Percentiles rank a stretch among this genome's conserved stretches.
These are phyloP conservation scores for Cercis canadensis DNA, from an alignment of 306 rosid species.

Conservation along the genomic window DNA sequence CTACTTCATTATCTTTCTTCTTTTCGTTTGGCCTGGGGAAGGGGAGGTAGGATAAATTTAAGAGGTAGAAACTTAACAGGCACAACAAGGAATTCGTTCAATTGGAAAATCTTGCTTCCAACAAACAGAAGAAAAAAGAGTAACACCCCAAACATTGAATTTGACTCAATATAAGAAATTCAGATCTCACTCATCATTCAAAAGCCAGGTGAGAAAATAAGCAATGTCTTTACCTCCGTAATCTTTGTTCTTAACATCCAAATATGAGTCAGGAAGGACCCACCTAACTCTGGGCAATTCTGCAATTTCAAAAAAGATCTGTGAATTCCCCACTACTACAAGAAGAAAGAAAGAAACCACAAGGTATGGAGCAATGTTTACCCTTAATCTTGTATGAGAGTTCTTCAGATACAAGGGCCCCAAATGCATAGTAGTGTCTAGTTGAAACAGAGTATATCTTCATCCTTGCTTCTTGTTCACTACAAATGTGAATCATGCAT, in stretches of 20 bases:
- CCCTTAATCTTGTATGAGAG: slow-evolving; percentile 83
- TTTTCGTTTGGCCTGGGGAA: too few relatives aligned
- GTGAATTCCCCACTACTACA: not conserved
- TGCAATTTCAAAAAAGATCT: slow-evolving; percentile 35
- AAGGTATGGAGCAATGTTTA: slow-evolving; percentile 17
- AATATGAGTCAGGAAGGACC: slow-evolving; percentile 98
- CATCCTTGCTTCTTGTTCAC: slow-evolving; percentile 93
- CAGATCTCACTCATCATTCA: not conserved
- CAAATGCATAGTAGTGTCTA: slow-evolving; percentile 86
- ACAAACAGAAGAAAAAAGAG: not conserved
- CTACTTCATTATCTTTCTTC: not conserved
- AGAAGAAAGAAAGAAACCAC: not conserved
- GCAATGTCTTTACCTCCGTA: slow-evolving; percentile 77
- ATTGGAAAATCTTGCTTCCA: not conserved
- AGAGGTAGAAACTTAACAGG: too few relatives aligned
- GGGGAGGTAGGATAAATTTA: too few relatives aligned
- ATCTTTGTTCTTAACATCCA: slow-evolving; percentile 90
- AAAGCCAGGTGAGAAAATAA: slow-evolving; percentile 14
- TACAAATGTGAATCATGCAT: slow-evolving; percentile 28
- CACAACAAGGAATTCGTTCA: not conserved
- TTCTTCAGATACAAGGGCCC: slow-evolving; percentile 88
- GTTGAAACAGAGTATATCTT: slow-evolving; percentile 97
- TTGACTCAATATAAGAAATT: not conserved
- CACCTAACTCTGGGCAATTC: slow-evolving; percentile 85
- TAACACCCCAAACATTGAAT: not conserved